Evolutionary conservation across 805 yeast species (phyloP).

Genomic region (Yamadazyma phyllophila): DNA sequence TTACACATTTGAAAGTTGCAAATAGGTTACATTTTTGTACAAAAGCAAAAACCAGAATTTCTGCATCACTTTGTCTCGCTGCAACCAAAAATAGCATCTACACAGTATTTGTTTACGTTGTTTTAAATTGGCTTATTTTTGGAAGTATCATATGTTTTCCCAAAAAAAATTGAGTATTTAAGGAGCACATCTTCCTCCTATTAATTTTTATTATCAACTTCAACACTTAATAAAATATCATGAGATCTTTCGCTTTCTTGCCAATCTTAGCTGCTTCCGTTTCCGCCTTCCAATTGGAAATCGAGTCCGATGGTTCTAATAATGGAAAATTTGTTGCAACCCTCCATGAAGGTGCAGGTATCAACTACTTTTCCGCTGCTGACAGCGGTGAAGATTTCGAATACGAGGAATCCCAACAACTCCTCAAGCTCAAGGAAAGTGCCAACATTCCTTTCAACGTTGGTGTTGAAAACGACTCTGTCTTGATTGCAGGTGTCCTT

Average conservation of each 20-base stretch:
- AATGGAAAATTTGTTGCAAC: conserved; percentile 27
- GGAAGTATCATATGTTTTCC: too few relatives aligned
- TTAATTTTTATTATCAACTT: too few relatives aligned
- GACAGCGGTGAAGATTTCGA: conserved; percentile 17
- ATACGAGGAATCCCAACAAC: conserved; percentile 17
- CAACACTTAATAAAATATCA: neutral
- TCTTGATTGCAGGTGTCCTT: conserved; percentile 8
- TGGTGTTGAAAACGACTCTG: neutral
- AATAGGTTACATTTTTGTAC: too few relatives aligned
- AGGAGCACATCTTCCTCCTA: too few relatives aligned
- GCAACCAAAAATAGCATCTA: too few relatives aligned
- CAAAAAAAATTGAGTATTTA: too few relatives aligned
- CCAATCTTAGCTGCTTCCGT: conserved; percentile 4
- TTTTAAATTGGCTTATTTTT: too few relatives aligned
- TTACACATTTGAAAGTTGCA: too few relatives aligned
- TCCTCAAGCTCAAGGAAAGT: neutral
- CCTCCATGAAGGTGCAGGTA: conserved; percentile 46
- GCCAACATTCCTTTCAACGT: conserved; percentile 1
- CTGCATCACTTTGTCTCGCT: too few relatives aligned
- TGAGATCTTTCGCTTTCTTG: conserved; percentile 9
- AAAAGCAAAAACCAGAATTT: too few relatives aligned
- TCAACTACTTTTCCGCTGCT: conserved; percentile 37
- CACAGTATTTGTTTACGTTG: too few relatives aligned
- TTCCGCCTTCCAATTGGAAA: conserved; percentile 19
- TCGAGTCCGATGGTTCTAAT: conserved; percentile 22